Evolutionary conservation across 2,329 filamentous ascomycete genomes (phyloP).

Genomic region (Calonectria naviculata): DNA sequence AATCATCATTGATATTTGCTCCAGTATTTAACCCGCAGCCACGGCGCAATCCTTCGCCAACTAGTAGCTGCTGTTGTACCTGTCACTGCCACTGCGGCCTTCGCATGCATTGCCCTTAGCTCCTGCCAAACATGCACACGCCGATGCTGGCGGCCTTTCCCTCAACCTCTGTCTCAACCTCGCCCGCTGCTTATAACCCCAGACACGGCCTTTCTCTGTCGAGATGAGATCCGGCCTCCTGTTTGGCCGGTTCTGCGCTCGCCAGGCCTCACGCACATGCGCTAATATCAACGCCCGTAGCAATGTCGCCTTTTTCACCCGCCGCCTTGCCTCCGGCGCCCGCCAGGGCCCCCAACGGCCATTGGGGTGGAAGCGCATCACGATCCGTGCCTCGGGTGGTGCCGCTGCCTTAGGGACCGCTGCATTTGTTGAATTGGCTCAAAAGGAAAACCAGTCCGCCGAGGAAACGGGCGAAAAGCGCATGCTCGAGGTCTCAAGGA

Average conservation of each 20-base stretch:
- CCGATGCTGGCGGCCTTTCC: slow-evolving; percentile 7
- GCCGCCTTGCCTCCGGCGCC: slow-evolving; percentile 39
- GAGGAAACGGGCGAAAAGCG: slow-evolving; percentile 80
- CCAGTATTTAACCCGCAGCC: neutral
- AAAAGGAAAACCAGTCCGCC: slow-evolving; percentile 61
- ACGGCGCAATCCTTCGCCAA: slow-evolving; percentile 1
- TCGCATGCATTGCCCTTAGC: slow-evolving; percentile 14
- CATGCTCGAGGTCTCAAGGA: slow-evolving; percentile 85
- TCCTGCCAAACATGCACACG: slow-evolving; percentile 34
- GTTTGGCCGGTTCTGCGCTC: slow-evolving; percentile 57
- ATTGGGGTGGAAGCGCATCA: slow-evolving; percentile 36
- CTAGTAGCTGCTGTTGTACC: neutral
- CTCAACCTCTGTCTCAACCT: neutral
- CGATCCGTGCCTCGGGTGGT: slow-evolving; percentile 54
- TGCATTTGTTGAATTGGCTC: slow-evolving; percentile 68
- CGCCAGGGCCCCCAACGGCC: slow-evolving; percentile 37
- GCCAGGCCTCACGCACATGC: slow-evolving; percentile 45
- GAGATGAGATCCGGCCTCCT: slow-evolving; percentile 59
- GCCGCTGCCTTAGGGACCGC: slow-evolving; percentile 62
- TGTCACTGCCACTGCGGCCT: neutral
- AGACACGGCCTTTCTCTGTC: slow-evolving; percentile 33
- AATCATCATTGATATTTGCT: slow-evolving; percentile 25
- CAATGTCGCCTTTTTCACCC: slow-evolving; percentile 27
- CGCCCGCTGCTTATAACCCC: slow-evolving; percentile 13
- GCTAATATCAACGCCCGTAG: slow-evolving; percentile 27